Evolutionary conservation across 1,139 yeast species (phyloP), one percentile per base, ranked within the genome.

Genomic region (Protomyces inundatus): DNA sequence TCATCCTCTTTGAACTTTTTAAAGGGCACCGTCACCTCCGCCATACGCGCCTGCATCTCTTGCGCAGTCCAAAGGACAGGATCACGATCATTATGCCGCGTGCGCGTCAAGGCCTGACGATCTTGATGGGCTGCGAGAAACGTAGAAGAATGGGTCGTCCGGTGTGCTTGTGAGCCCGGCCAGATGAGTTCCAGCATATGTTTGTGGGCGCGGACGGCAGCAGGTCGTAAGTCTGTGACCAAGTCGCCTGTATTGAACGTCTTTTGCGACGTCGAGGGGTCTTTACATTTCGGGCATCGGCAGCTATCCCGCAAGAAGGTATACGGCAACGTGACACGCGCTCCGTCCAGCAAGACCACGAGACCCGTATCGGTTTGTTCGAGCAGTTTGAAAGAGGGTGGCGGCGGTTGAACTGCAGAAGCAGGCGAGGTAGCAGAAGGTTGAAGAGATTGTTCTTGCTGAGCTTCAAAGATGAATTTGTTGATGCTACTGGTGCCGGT

Each of bases 221-320:
- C 64, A 61, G 77, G 70, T 16, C 64, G 63, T n/a, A 73, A 57
- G 12, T 68, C 68, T 1, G 66, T 55, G 2, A 74, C 70, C 4
- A 82, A 74, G 64, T 80, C 76, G 0, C 84, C 86, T 0, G 93
- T 86, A 7, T 88, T 83, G 73, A 87, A 86, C 37, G 80, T 73
- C 71, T 86, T 87, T 71, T 87, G 95, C 42, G 81, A 80, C 0
- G 90, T 81, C 37, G 75, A 73, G 1, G 78, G 77, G 69, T 87
- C 88, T 3, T 86, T 80, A 0, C 88, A 82, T 12, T 71, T 73
- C 0, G 76, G 70, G 3, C 83, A 76, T 3, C 74, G 73, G 59
- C 89, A 84, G 0, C 90, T 79, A 70, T 88, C 95, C 67, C 95
- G 77, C 46, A 88, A 76, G 70, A 87, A 86, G 2, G 83, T 59